Conservation (phyloP, 768 basidiomycete species). For the Trametes gibbosa region DNA sequence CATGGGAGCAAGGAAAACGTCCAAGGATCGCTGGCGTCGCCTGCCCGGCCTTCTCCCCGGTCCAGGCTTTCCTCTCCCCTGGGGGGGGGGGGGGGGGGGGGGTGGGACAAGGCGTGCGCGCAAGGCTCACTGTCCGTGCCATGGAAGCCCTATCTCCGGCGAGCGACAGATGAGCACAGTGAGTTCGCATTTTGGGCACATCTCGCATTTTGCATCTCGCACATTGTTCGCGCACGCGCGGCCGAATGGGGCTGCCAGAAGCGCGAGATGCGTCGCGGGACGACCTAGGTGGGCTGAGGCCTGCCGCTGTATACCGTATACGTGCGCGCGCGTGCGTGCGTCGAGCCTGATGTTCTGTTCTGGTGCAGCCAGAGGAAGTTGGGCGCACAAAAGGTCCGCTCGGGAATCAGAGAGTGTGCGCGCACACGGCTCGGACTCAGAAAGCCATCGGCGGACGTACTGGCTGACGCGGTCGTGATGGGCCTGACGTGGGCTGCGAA, state of each 20-base stretch:
- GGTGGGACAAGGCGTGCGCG: neutral
- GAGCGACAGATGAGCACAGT: neutral
- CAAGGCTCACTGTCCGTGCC: neutral
- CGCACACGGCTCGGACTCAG: neutral
- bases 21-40: neutral
- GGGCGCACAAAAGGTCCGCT: constrained; percentile 4
- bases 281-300: constrained; percentile 1
- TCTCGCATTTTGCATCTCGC: neutral
- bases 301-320: neutral
- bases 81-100: neutral
- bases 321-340: neutral
- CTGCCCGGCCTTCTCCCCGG: constrained; percentile 10
- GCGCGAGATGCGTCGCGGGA: neutral
- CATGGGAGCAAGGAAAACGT: constrained; percentile 8
- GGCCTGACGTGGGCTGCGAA: neutral
- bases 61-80: neutral
- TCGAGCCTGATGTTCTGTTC: neutral
- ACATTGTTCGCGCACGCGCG: neutral
- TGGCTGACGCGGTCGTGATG: neutral
- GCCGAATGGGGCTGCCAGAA: too few relatives aligned
- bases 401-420: constrained; percentile 6
- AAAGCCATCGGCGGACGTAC: constrained; percentile 8
- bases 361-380: neutral
- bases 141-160: constrained; percentile 10
- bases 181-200: neutral